Evolutionary conservation across 106 monocot genomes (phyloP), one percentile per base, ranked within the genome.

Genomic region (Platanthera zijinensis): DNA sequence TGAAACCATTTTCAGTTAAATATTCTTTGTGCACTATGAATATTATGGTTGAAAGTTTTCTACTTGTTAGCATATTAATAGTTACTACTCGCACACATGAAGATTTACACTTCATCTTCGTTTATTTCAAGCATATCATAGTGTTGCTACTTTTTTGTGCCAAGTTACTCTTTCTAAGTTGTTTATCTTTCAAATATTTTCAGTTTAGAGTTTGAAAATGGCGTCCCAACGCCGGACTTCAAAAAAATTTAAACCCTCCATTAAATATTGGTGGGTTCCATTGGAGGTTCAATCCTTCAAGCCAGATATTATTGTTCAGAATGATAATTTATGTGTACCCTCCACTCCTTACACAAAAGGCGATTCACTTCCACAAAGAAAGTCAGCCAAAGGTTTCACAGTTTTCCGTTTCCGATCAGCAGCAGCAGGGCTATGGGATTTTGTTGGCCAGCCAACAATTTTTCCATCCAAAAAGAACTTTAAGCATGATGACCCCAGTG

Each of bases 351-450:
- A 57, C 21, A 52, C 21, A 68, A 86, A 63, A 78, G 63, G 62
- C 12, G 22, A 50, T 71, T 18, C 32, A 49, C 52, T 68, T 28
- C 47, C 83, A 19, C 78, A 80, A 14, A 80, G 74, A 72, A 74
- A 64, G 61, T 52, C 83, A 50, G 50, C 2, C 75, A 59, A 63
- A 22, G 63, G 76, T 47, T 15, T 93, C 14, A 93, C 79, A 66
- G 91, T 93, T 50, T 70, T 87, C 4, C 77, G 88, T 79, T 59
- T 97, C 59, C 53, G 82, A 62, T 86, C 89, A 59, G 87, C 78
- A 21, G 59, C 85, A 77, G 85, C 80, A 7, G 82, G 87, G 3
- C 18, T 88, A 62, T 96, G 93, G 96, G 90, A 81, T 80, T 83
- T 13, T 79, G 76, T 91, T 73, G 91, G 85, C 3, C 81, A 89